Evolutionary conservation across 306 rosid species (phyloP).

Genomic region (Cicer bijugum): DNA sequence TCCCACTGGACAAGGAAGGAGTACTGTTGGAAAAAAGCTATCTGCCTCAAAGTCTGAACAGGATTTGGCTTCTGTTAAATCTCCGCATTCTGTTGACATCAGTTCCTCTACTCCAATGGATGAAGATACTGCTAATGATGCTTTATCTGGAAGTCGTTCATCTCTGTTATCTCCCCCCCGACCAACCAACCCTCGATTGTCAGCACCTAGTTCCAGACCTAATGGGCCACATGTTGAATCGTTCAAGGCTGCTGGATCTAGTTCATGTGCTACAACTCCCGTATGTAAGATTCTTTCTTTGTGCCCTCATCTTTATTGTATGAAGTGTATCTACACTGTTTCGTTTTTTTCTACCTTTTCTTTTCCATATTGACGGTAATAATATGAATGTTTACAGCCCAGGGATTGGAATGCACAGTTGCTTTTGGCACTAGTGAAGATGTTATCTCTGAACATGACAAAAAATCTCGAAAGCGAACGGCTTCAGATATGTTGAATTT

Average conservation of each 20-base stretch:
- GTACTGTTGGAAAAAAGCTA: constrained; percentile 57
- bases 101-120: constrained; percentile 67
- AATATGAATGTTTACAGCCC: constrained; percentile 64
- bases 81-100: constrained; percentile 68
- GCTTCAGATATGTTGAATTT: constrained; percentile 74
- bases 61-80: constrained; percentile 84
- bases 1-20: constrained; percentile 71
- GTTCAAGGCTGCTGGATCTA: constrained; percentile 64
- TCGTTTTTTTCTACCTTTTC: constrained; percentile 9
- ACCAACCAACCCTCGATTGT: constrained; percentile 58
- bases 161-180: constrained; percentile 81
- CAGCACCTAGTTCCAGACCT: constrained; percentile 59
- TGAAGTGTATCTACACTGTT: constrained; percentile 33
- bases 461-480: constrained; percentile 71
- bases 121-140: constrained; percentile 76
- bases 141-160: constrained; percentile 61
- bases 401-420: constrained; percentile 58
- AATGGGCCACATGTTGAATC: constrained; percentile 67
- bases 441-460: constrained; percentile 60
- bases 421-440: constrained; percentile 55
- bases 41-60: constrained; percentile 96
- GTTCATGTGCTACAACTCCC: constrained; percentile 69
- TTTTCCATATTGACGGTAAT: constrained; percentile 44
- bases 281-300: constrained; percentile 77
- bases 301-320: constrained; percentile 36